Percentiles rank a stretch among this genome's conserved stretches.
These are phyloP conservation scores for Cordyceps farinosa DNA, from an alignment of 2,329 filamentous ascomycete genomes.

Conservation along the genomic window DNA sequence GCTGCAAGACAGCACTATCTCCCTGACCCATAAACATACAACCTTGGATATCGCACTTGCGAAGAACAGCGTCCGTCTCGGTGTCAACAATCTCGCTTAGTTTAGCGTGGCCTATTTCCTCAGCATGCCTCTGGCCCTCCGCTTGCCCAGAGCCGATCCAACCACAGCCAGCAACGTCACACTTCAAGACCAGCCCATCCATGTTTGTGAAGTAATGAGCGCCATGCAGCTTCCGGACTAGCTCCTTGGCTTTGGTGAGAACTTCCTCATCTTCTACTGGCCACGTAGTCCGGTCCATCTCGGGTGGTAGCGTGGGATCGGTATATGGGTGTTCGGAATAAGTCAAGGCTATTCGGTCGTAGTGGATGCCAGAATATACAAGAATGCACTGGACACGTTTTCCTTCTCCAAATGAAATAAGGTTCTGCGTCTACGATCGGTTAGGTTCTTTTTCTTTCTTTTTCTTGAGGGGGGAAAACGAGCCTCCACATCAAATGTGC, in stretches of 20 bases:
- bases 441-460: slow-evolving; percentile 6
- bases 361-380: slow-evolving; percentile 90
- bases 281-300: slow-evolving; percentile 68
- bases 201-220: slow-evolving; percentile 89
- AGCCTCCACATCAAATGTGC: slow-evolving; percentile 72
- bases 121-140: slow-evolving; percentile 60
- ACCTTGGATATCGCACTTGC: slow-evolving; percentile 63
- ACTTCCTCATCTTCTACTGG: slow-evolving; percentile 57
- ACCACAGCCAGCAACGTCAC: slow-evolving; percentile 62
- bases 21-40: slow-evolving; percentile 68
- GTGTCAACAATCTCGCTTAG: slow-evolving; percentile 70
- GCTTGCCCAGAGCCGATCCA: slow-evolving; percentile 65
- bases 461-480: slow-evolving; percentile 14
- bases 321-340: slow-evolving; percentile 55
- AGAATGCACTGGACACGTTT: slow-evolving; percentile 68
- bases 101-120: slow-evolving; percentile 55
- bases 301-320: slow-evolving; percentile 58
- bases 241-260: slow-evolving; percentile 61
- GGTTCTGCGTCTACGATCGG: slow-evolving; percentile 29
- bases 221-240: slow-evolving; percentile 63
- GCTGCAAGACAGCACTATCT: slow-evolving; percentile 53
- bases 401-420: slow-evolving; percentile 70
- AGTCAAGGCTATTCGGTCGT: slow-evolving; percentile 81
- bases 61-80: slow-evolving; percentile 74
- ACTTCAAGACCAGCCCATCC: slow-evolving; percentile 71